Percentiles rank a stretch among this genome's conserved stretches.
Evolutionary conservation across 2,329 filamentous ascomycete species (phyloP).

Genomic region (Diplodia sapinea): DNA sequence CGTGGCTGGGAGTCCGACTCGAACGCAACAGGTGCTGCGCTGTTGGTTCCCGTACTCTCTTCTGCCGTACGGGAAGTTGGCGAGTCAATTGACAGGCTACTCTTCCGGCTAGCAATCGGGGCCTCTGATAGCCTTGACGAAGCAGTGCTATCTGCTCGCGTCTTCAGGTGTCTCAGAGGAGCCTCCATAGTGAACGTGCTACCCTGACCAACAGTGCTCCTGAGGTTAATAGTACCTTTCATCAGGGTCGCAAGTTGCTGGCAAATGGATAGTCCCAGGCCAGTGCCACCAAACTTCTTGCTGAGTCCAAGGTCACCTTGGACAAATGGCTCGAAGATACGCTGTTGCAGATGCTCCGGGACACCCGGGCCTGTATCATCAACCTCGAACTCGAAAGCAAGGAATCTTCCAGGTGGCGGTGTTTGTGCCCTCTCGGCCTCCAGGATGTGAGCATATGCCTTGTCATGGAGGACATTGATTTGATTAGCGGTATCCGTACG

Average conservation of each 20-base stretch:
- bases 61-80: conserved; percentile 35
- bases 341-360: conserved; percentile 74
- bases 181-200: conserved; percentile 84
- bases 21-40: conserved; percentile 47
- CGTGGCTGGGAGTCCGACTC: conserved; percentile 73
- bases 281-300: conserved; percentile 89
- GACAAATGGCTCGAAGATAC: conserved; percentile 92
- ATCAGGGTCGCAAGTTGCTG: conserved; percentile 83
- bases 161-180: conserved; percentile 76
- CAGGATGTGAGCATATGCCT: conserved; percentile 45
- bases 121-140: conserved; percentile 44
- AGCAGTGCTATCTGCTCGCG: conserved; percentile 63
- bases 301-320: conserved; percentile 89
- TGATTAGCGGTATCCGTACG: conserved; percentile 51
- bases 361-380: conserved; percentile 89
- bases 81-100: conserved; percentile 25
- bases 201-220: conserved; percentile 74
- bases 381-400: conserved; percentile 85
- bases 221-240: conserved; percentile 75
- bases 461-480: conserved; percentile 51
- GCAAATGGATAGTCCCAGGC: conserved; percentile 86
- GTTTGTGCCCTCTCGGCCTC: conserved; percentile 46
- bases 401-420: conserved; percentile 67
- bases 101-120: conserved; percentile 37
- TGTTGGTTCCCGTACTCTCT: conserved; percentile 40